Evolutionary conservation across 2,329 filamentous ascomycete genomes (phyloP), one percentile per base, ranked within the genome.

Genomic region (Hymenoscyphus linearis): DNA sequence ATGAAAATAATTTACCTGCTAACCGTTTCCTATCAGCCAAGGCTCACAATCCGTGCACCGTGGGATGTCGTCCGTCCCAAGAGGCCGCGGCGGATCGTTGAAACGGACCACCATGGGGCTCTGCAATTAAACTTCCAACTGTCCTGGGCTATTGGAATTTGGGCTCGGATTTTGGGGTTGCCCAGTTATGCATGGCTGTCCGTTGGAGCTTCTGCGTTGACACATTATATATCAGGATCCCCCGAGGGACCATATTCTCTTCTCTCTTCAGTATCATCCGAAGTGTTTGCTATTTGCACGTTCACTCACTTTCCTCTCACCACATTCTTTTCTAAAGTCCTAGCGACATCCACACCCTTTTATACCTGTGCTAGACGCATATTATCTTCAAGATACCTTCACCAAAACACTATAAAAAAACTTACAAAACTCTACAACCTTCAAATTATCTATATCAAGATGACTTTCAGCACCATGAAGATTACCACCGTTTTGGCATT

Each of bases 401-500:
- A n/a, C n/a, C n/a, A n/a, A 53, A 53, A 22, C 50, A 26, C 25
- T 53, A 14, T 27, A 13, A 12, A 53, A 25, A 16, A 26, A 47
- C 22, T 35, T 7, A 52, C 56, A 58, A 58, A 44, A 35, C 44
- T 31, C 18, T 58, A 52, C 37, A 44, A n/a, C 54, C 31, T 27
- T 47, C 14, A 37, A 50, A 27, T 10, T 22, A 26, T 9, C 31
- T 47, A 16, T 44, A 58, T 60, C 59, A 64, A 55, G 55, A 68
- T 68, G 66, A 56, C 63, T 63, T 66, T 65, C 55, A 60, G 60
- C 44, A 52, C 25, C 9, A 57, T 57, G 37, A 57, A 53, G 27
- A 62, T 62, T 37, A 56, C 63, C n/a, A 59, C 60, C 40, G 37
- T 66, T 58, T 54, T 68, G n/a, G 59, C 65, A 55, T 64, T 72